These are phyloP conservation scores for Colletotrichum sublineola DNA, from an alignment of 2,329 filamentous ascomycete species.

Conservation along the genomic window DNA sequence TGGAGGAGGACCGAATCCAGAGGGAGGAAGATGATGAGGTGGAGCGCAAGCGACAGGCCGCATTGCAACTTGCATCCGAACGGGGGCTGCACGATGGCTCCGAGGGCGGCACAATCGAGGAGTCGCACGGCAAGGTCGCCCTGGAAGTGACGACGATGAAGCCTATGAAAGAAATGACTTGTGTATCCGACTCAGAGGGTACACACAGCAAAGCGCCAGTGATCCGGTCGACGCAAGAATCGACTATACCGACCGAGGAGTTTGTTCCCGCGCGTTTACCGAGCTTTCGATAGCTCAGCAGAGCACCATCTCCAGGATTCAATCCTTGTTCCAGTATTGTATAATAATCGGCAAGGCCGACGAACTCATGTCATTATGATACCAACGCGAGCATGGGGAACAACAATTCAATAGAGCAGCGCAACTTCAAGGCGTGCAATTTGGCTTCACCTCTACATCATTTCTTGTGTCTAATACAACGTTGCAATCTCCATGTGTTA, in stretches of 20 bases:
- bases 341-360: slow-evolving; percentile 34
- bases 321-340: slow-evolving; percentile 22
- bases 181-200: slow-evolving; percentile 5
- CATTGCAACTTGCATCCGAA: slow-evolving; percentile 63
- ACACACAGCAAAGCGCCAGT: slow-evolving; percentile 24
- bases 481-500: neutral
- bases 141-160: slow-evolving; percentile 45
- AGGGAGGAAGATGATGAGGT: slow-evolving; percentile 67
- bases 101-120: slow-evolving; percentile 50
- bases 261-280: slow-evolving; percentile 73
- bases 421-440: slow-evolving; percentile 1
- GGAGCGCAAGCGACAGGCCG: slow-evolving; percentile 65
- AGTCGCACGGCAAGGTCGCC: slow-evolving; percentile 47
- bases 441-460: neutral
- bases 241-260: slow-evolving; percentile 44
- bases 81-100: slow-evolving; percentile 59
- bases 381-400: slow-evolving; percentile 34
- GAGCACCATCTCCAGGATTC: slow-evolving; percentile 12
- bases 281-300: slow-evolving; percentile 59
- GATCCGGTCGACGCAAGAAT: slow-evolving; percentile 21
- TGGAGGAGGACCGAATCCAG: slow-evolving; percentile 65
- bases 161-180: slow-evolving; percentile 5
- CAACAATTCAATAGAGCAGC: slow-evolving; percentile 33
- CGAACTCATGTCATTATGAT: slow-evolving; percentile 41
- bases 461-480: neutral